A percentile compares a stretch with the other conserved stretches of the same genome.
Evolutionary conservation across 305 asterid species (phyloP).

Genomic region (Solanum hybrid): DNA sequence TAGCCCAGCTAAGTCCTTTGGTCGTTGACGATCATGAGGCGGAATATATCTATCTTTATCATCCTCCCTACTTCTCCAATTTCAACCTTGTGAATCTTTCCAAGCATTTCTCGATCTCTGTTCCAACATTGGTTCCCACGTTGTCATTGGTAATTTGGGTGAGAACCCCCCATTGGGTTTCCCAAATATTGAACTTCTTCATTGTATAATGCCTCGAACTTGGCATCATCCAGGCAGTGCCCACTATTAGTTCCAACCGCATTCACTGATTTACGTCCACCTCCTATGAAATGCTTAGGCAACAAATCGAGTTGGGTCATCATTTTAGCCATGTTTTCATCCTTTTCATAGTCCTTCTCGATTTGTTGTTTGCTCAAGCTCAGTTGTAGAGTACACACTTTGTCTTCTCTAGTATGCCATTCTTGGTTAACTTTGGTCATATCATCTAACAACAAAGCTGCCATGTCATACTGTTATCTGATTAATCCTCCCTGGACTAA

Average conservation of each 20-base stretch:
- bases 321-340: neutral
- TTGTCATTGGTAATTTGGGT: neutral
- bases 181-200: neutral
- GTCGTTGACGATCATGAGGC: neutral
- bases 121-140: neutral
- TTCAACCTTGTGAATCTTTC: neutral
- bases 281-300: neutral
- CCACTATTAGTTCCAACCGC: neutral
- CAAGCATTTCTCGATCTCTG: neutral
- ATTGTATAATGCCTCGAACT: neutral
- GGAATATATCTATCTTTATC: neutral
- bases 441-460: neutral
- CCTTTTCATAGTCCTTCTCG: neutral
- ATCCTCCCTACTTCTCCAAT: neutral
- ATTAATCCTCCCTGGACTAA: neutral
- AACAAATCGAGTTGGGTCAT: neutral
- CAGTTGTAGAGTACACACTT: neutral
- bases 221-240: neutral
- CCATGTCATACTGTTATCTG: neutral
- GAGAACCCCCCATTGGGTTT: neutral
- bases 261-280: neutral
- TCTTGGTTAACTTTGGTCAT: neutral
- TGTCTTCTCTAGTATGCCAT: neutral
- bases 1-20: neutral
- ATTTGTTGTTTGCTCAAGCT: neutral